Evolutionary conservation across 371 early-diverging fungal species (phyloP).

Genomic region (Paraphysoderma sedebokerense): DNA sequence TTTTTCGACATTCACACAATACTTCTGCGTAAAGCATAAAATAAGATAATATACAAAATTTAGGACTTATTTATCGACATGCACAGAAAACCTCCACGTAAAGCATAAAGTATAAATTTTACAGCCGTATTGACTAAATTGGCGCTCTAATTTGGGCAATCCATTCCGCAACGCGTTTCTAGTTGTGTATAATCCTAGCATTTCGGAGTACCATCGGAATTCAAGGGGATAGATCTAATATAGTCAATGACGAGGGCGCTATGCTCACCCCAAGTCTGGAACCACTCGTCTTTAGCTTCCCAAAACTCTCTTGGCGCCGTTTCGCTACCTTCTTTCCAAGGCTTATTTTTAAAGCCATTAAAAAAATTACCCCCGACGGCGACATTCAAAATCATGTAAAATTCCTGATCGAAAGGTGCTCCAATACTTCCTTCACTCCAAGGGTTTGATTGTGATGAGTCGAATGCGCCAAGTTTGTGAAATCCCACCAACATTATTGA

Average conservation of each 20-base stretch:
- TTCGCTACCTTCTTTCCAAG: constrained; percentile 15
- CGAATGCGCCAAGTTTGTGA: constrained; percentile 25
- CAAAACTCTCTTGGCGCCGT: constrained; percentile 33
- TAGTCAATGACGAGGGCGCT: constrained; percentile 39
- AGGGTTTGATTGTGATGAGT: constrained; percentile 24
- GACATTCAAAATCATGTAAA: constrained; percentile 42
- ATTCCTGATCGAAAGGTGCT: constrained; percentile 48
- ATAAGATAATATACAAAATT: too few species aligned
- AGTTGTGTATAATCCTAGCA: too few species aligned
- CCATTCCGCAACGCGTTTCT: too few species aligned
- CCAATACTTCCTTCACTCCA: constrained; percentile 29
- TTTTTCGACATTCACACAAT: too few species aligned
- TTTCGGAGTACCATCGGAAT: too few species aligned
- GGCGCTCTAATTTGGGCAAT: too few species aligned
- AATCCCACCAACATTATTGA: constrained; percentile 27
- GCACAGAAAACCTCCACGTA: too few species aligned
- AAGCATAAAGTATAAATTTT: too few species aligned
- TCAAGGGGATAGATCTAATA: too few species aligned
- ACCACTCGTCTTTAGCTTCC: constrained; percentile 24
- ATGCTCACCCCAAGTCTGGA: constrained; percentile 30
- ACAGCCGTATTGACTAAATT: too few species aligned
- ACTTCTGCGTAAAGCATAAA: too few species aligned
- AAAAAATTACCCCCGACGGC: constrained; percentile 43
- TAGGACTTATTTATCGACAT: too few species aligned
- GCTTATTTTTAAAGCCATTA: constrained; percentile 11